Base-by-base conservation (phyloP, 2,329 filamentous ascomycete genomes). In the Periconia sp. region DNA sequence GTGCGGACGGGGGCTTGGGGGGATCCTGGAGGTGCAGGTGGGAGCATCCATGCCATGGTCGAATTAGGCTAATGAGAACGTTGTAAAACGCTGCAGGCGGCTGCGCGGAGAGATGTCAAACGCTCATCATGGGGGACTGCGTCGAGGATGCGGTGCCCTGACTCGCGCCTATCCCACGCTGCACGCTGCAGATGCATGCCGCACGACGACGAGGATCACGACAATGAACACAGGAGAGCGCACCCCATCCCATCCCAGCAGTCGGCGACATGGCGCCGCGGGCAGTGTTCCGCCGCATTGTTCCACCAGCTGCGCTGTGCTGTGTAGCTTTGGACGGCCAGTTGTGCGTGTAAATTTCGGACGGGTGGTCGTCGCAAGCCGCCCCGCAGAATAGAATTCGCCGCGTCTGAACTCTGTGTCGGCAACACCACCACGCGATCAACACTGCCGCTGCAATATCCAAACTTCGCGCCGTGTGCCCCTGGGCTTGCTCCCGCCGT, bases 51-150 rank as follows among this genome's bases (percentile, higher is more conserved):
- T 63, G 62, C 59, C 47, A 56, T 55, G 52, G 51, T 61, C 59
- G 44, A 61, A 13, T 35, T 52, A 66, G 65, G 64, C 66, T 68
- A 66, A 66, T 63, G 40, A 57, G 55, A n/a, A 62, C 61, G 59
- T 65, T 62, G 56, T 41, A 52, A 49, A 51, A 43, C 49, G 55
- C 56, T 61, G 59, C 56, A 57, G 47, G 56, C 63, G 58, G 61
- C 56, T 62, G 50, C 45, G n/a, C n/a, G n/a, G n/a, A n/a, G n/a
- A n/a, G n/a, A 44, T 21, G 30, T 43, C 44, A 48, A 40, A 43
- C 39, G 35, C 26, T 40, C 44, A 23, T 32, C 32, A 36, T 18
- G 30, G 29, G 22, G 15, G 19, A 31, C 15, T 36, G 33, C 38
- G 23, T 30, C 35, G 31, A 32, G 34, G 10, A 25, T 42, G 39